Percentiles rank a stretch among this genome's conserved stretches.
Conservation (phyloP, 2,329 filamentous ascomycete species). For the Phyllachora maydis region DNA sequence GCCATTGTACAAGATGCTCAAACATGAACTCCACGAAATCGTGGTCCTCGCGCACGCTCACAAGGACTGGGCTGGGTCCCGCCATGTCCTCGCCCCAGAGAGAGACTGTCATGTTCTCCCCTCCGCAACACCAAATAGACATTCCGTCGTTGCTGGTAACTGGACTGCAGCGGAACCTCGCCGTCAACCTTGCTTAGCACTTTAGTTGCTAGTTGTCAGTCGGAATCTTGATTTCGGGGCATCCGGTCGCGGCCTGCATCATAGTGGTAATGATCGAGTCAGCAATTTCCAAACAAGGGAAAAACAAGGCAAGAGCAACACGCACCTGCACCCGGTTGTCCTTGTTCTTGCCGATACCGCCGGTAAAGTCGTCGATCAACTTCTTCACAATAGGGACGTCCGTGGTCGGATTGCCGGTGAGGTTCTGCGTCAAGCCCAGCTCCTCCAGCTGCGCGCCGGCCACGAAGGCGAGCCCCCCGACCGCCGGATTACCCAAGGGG, state of each 20-base stretch:
- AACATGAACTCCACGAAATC: no score
- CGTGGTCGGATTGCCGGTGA: constrained; percentile 3
- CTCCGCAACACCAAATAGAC: no score
- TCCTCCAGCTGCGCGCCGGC: constrained; percentile 4
- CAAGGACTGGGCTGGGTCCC: no score
- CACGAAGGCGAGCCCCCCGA: constrained; percentile 5
- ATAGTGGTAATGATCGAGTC: constrained; percentile 1
- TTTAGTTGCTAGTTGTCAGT: no score
- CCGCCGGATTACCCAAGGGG: constrained; percentile 3
- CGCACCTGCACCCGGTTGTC: constrained; percentile 4
- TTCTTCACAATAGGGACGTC: constrained; percentile 3
- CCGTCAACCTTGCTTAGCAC: no score
- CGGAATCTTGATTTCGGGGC: no score
- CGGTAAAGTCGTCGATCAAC: constrained; percentile 4
- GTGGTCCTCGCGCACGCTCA: no score
- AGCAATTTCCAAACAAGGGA: not conserved
- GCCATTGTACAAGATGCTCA: no score
- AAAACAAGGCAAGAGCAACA: not conserved
- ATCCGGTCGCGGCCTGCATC: constrained; percentile 1
- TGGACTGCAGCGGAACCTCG: no score
- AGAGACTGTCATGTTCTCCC: no score
- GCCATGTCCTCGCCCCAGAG: no score
- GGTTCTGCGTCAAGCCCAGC: constrained; percentile 3
- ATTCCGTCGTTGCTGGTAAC: no score
- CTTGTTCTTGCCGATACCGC: constrained; percentile 6